Evolutionary conservation across 164 flowering plant species (phyloP).

Genomic region (Tinospora cordifolia): DNA sequence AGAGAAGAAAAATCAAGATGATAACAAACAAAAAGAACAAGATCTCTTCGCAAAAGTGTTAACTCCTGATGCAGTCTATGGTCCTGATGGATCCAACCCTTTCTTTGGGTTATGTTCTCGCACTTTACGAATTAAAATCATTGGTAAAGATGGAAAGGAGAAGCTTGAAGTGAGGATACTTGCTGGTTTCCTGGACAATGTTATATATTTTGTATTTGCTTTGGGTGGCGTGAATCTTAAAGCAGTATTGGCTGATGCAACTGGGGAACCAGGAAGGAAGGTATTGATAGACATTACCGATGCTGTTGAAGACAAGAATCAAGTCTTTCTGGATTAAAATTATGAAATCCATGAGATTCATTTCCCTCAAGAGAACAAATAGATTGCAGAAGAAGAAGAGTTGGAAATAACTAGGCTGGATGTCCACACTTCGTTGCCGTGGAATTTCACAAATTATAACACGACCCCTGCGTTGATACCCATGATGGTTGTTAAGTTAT

Average conservation of each 20-base stretch:
- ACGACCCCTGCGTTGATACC: neutral
- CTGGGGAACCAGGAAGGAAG: constrained; percentile 60
- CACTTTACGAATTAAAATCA: constrained; percentile 72
- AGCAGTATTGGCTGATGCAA: constrained; percentile 60
- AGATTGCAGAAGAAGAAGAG: neutral
- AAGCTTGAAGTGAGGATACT: constrained; percentile 86
- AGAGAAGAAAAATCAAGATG: constrained; percentile 29
- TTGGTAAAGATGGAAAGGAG: constrained; percentile 86
- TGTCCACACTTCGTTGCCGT: neutral
- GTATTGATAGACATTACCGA: constrained; percentile 67
- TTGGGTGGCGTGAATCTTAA: constrained; percentile 84
- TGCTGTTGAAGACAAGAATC: constrained; percentile 74
- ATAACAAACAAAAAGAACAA: constrained; percentile 30
- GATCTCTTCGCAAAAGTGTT: constrained; percentile 67
- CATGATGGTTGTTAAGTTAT: neutral
- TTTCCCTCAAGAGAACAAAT: neutral
- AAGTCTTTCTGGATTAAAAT: constrained; percentile 70
- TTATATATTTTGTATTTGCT: constrained; percentile 84
- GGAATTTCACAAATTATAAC: neutral
- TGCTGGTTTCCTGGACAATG: constrained; percentile 92
- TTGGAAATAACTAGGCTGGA: neutral
- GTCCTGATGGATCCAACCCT: constrained; percentile 45
- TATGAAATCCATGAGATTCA: neutral
- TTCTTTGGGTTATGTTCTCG: constrained; percentile 76
- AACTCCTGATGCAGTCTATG: constrained; percentile 53